phyloP scores from a whole-genome alignment of 139 green algal species.

The Chlamydomonas sphaeroides region DNA sequence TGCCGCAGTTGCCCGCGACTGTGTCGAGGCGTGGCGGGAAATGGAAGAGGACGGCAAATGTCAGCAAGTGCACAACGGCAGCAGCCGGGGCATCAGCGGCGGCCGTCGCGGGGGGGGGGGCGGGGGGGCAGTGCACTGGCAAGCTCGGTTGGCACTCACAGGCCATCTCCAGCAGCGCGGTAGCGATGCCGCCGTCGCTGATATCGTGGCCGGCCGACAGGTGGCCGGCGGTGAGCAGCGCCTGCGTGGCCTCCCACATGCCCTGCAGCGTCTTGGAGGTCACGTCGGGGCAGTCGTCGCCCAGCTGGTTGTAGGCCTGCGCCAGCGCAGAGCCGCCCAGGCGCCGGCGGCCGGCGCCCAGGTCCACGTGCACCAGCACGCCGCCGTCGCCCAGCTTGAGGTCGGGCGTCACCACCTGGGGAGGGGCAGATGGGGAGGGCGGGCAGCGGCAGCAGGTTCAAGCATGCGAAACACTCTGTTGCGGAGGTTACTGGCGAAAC shows the following conservation, averaged over 20 bases:
- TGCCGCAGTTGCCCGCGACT: constrained; percentile 69
- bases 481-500: no score
- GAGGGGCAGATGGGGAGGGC: no score
- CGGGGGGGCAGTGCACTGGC: no score
- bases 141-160: constrained; percentile 81
- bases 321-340: constrained; percentile 93
- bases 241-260: constrained; percentile 87
- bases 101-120: no score
- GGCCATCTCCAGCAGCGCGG: constrained; percentile 94
- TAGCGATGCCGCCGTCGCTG: constrained; percentile 90
- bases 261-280: constrained; percentile 69
- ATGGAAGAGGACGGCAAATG: neutral
- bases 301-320: constrained; percentile 77
- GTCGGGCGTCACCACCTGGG: constrained; percentile 70
- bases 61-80: neutral
- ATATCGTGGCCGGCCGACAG: constrained; percentile 96
- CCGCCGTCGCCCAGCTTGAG: constrained; percentile 79
- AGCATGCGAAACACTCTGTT: no score
- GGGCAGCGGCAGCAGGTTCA: no score
- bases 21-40: neutral
- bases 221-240: constrained; percentile 70
- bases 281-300: constrained; percentile 88
- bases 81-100: no score
- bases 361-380: constrained; percentile 92
- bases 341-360: constrained; percentile 72